phyloP scores from a whole-genome alignment of 176 grass and related monocot species.

The Aegilops bicornis region DNA sequence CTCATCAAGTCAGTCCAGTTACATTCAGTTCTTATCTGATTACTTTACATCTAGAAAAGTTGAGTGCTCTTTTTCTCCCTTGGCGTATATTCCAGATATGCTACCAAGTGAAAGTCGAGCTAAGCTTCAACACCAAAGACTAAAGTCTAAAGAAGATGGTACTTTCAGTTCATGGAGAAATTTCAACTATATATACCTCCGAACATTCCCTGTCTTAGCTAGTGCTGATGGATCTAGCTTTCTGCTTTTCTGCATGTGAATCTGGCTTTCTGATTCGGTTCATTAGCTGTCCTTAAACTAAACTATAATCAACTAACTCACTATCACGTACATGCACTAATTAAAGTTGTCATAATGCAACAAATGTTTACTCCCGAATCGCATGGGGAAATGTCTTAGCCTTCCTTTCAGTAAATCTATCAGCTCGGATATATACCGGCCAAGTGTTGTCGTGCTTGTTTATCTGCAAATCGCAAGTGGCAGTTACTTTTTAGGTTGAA shows the following conservation, averaged over 20 bases:
- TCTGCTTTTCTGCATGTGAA: not conserved
- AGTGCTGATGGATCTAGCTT: not conserved
- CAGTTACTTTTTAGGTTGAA: conserved; percentile 42
- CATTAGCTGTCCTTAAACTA: not conserved
- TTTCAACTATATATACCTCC: not conserved
- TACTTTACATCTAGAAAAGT: conserved; percentile 12
- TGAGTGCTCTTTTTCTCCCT: not conserved
- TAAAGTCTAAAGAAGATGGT: not conserved
- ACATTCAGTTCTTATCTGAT: not conserved
- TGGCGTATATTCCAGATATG: conserved; percentile 11
- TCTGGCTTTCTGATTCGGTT: conserved; percentile 2
- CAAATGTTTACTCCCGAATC: not conserved
- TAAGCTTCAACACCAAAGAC: not conserved
- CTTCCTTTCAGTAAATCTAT: conserved; percentile 23
- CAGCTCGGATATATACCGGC: not conserved
- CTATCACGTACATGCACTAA: not conserved
- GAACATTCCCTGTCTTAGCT: not conserved
- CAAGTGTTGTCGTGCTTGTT: too few relatives aligned
- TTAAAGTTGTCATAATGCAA: not conserved
- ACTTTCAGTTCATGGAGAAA: conserved; percentile 5
- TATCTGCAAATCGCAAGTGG: not conserved
- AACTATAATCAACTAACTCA: not conserved
- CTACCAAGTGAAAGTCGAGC: not conserved
- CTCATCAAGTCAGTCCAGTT: not conserved
- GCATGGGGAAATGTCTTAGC: not conserved